Evolutionary conservation across 805 yeast species (phyloP), one percentile per base, ranked within the genome.

Genomic region (Spathaspora boniae): DNA sequence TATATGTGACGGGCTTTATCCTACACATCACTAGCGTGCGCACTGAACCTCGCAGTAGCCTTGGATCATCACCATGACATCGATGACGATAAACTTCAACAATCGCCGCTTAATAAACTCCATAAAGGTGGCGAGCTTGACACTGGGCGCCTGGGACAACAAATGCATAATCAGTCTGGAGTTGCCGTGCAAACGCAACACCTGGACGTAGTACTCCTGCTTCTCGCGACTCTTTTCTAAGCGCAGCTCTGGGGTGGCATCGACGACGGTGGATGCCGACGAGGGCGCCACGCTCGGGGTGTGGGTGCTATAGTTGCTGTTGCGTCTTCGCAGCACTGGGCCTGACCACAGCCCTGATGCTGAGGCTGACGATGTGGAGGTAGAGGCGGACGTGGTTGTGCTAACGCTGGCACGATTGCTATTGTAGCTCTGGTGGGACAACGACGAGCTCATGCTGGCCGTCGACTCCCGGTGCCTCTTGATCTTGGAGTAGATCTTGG

Each of bases 391-490:
- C 15, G 46, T 51, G 9, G 36, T 34, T 3, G 37, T 34, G n/a
- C 33, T 24, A 6, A 27, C 17, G 16, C 28, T 26, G 33, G 27
- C 29, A 16, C 40, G 18, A 37, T 37, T 37, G n/a, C 45, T 42
- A 18, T 16, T n/a, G 9, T 17, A 31, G 19, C 11, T 16, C 14
- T 8, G 22, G n/a, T 25, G 24, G 2, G 59, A 52, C 9, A 40
- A 29, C 18, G 38, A 46, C 3, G 64, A 57, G 19, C 39, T 47
- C 30, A 50, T 33, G 2, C 64, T 57, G n/a, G 55, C 38, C 6
- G 55, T 43, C 55, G 60, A 64, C 29, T 65, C 70, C 4, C 70
- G 47, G 34, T 60, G 53, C 35, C 60, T 63, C 39, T 56, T 64
- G 16, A 65, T 45, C 36, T 58, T 56, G 39, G 57, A 58, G 41